These are phyloP conservation scores for Starmerella geochares DNA, from an alignment of 805 yeast species.

Conservation along the genomic window DNA sequence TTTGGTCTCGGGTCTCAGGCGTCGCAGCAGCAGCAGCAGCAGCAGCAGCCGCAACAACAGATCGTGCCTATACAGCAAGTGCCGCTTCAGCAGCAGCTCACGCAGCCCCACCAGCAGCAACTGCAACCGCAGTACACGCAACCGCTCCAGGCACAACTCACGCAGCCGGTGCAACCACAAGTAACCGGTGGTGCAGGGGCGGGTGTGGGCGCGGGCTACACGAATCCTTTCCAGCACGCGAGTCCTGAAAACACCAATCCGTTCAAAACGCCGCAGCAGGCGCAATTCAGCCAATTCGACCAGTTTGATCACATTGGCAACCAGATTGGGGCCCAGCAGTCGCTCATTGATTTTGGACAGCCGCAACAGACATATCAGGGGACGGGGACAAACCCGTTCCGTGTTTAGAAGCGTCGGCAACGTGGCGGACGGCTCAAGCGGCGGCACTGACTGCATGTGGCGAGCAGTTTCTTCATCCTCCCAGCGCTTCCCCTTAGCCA, in stretches of 20 bases:
- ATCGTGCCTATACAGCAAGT: slow-evolving; percentile 11
- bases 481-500: too few relatives aligned
- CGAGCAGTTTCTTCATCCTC: too few relatives aligned
- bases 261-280: slow-evolving; percentile 30
- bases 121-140: slow-evolving; percentile 13
- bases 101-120: slow-evolving; percentile 17
- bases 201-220: slow-evolving; percentile 20
- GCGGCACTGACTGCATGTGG: too few relatives aligned
- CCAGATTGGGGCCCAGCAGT: slow-evolving; percentile 10
- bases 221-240: slow-evolving; percentile 22
- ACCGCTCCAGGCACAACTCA: slow-evolving; percentile 2
- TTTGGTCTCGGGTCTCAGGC: slow-evolving; percentile 7
- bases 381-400: slow-evolving; percentile 25
- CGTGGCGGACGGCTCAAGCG: too few relatives aligned
- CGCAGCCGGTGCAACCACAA: slow-evolving; percentile 12
- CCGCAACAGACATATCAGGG: slow-evolving; percentile 14
- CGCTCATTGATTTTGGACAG: slow-evolving; percentile 20
- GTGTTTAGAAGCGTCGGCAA: slow-evolving; percentile 1
- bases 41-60: slow-evolving; percentile 23
- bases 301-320: slow-evolving; percentile 6
- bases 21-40: slow-evolving; percentile 24
- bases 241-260: slow-evolving; percentile 34
- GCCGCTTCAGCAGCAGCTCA: slow-evolving; percentile 1
- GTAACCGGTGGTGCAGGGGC: background rate
- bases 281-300: slow-evolving; percentile 4